Percentiles rank a stretch among this genome's conserved stretches.
Conservation (phyloP, 495 filamentous ascomycete genomes). For the Letharia lupina region DNA sequence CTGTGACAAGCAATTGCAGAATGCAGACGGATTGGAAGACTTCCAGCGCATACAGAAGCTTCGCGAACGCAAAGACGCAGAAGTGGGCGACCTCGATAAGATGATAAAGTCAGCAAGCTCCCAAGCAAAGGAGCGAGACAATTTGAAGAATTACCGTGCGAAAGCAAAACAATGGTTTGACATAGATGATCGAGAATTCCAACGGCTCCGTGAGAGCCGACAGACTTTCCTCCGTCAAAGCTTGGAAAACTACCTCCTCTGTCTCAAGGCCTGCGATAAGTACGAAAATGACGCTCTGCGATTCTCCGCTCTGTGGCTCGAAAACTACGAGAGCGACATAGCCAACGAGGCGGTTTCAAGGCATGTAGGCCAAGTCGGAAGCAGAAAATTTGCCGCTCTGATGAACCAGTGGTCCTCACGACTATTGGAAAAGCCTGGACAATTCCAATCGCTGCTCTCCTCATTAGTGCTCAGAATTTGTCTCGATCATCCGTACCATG, state of each 20-base stretch:
- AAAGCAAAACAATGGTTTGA: constrained; percentile 84
- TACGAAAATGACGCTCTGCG: constrained; percentile 84
- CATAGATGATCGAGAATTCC: constrained; percentile 79
- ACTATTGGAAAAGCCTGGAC: constrained; percentile 55
- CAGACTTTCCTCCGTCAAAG: constrained; percentile 76
- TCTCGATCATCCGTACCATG: constrained; percentile 86
- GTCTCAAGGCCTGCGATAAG: constrained; percentile 71
- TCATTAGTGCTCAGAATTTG: constrained; percentile 72
- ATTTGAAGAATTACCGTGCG: constrained; percentile 35
- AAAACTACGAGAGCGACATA: constrained; percentile 59
- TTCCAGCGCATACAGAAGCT: constrained; percentile 72
- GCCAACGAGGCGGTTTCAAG: constrained; percentile 69
- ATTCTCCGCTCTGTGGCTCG: constrained; percentile 93
- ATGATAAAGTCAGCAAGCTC: constrained; percentile 41
- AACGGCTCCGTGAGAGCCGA: constrained; percentile 62
- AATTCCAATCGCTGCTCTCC: constrained; percentile 69
- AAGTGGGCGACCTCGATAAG: constrained; percentile 58
- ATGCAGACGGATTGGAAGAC: constrained; percentile 75
- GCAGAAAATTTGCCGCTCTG: constrained; percentile 80
- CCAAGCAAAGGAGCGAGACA: constrained; percentile 44
- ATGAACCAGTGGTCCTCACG: constrained; percentile 96
- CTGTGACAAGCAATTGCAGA: constrained; percentile 87
- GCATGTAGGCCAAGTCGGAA: constrained; percentile 65
- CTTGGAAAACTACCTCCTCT: constrained; percentile 89
- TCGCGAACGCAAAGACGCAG: constrained; percentile 68